phyloP scores from a whole-genome alignment of 441 rosid genomes.

The Bruguiera hainesii region DNA sequence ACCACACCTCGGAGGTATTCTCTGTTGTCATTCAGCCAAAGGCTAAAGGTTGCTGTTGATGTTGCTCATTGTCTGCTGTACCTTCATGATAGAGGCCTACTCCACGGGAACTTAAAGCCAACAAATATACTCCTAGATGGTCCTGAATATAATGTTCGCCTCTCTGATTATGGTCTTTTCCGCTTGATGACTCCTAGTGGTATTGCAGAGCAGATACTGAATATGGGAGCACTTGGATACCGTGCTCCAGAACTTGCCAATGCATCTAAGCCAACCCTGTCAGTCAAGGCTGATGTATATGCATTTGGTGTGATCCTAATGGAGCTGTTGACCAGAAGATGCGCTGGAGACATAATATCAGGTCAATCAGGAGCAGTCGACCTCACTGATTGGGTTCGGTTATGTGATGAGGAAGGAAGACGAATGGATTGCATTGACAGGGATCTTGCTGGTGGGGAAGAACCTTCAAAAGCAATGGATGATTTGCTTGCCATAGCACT shows the following conservation, averaged over 20 bases:
- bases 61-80: slow-evolving; percentile 66
- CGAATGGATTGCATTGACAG: slow-evolving; percentile 92
- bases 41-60: slow-evolving; percentile 77
- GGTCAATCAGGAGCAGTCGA: slow-evolving; percentile 96
- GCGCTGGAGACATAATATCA: slow-evolving; percentile 93
- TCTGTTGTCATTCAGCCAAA: slow-evolving; percentile 62
- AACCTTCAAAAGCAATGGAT: slow-evolving; percentile 76
- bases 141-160: slow-evolving; percentile 42
- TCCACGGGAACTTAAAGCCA: slow-evolving; percentile 93
- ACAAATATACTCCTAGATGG: slow-evolving; percentile 70
- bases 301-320: slow-evolving; percentile 88
- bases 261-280: slow-evolving; percentile 59
- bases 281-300: slow-evolving; percentile 79
- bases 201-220: slow-evolving; percentile 76
- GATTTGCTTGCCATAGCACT: slow-evolving; percentile 81
- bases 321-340: slow-evolving; percentile 84
- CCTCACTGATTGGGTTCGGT: slow-evolving; percentile 81
- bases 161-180: slow-evolving; percentile 80
- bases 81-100: slow-evolving; percentile 76
- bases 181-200: slow-evolving; percentile 85
- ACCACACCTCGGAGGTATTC: slow-evolving; percentile 89
- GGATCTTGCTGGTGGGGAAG: slow-evolving; percentile 83
- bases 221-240: slow-evolving; percentile 91
- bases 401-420: slow-evolving; percentile 85
- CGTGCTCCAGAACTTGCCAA: slow-evolving; percentile 77